Conservation (phyloP, 257 asterid genomes). For the Coffea canephora region DNA sequence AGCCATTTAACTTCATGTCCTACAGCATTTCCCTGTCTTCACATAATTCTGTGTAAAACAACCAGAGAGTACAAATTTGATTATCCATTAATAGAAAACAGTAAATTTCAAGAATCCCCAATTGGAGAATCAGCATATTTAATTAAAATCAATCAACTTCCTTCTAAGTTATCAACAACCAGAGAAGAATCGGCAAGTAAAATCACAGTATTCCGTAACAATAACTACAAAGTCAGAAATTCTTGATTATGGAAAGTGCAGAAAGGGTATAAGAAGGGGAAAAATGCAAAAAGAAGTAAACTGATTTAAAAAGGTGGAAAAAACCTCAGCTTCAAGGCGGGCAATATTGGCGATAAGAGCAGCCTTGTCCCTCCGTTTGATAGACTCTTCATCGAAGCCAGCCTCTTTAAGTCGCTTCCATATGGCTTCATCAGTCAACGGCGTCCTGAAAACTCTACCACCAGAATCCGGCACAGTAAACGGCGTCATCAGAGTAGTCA, state of each 20-base stretch:
- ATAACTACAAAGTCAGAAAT: not conserved
- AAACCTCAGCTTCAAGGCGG: conserved; percentile 84
- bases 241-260: not conserved
- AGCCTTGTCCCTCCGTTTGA: conserved; percentile 88
- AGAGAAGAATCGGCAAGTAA: not conserved
- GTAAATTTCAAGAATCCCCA: not conserved
- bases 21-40: not conserved
- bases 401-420: conserved; percentile 87
- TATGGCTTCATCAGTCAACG: conserved; percentile 68
- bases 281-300: not conserved
- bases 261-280: not conserved
- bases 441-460: conserved; percentile 58
- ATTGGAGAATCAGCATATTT: not conserved
- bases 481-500: conserved; percentile 35
- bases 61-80: not conserved
- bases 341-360: conserved; percentile 88
- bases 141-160: not conserved
- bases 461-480: conserved; percentile 33
- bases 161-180: not conserved
- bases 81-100: not conserved
- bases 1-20: not conserved
- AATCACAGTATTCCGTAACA: not conserved
- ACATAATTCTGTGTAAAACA: not conserved
- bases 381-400: conserved; percentile 89
- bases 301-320: not conserved